Conservation (phyloP, 495 filamentous ascomycete species). For the Trichoderma erinaceum region DNA sequence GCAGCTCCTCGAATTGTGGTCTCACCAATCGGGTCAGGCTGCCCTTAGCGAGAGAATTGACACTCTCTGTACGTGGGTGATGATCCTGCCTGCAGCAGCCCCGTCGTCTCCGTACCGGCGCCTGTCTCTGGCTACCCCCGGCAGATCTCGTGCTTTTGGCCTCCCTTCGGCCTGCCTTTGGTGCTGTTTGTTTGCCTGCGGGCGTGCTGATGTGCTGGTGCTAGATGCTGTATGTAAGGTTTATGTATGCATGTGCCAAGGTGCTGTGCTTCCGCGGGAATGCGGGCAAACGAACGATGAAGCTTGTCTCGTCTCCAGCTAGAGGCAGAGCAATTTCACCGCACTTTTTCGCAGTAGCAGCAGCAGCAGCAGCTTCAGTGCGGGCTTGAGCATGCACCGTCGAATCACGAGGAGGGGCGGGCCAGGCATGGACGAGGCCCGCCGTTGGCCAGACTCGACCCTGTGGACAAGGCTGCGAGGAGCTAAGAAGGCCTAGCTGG, state of each 20-base stretch:
- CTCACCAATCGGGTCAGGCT: conserved; percentile 10
- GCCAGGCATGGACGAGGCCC: conserved; percentile 11
- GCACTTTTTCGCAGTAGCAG: neutral
- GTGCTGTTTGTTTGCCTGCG: neutral
- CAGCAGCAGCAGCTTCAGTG: neutral
- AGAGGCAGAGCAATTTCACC: conserved; percentile 1
- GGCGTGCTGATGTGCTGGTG: neutral
- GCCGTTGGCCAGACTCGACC: conserved; percentile 2
- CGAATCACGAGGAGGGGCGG: conserved; percentile 9
- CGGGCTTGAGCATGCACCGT: conserved; percentile 10
- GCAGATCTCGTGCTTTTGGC: neutral
- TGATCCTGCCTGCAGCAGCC: conserved; percentile 8
- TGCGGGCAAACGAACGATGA: neutral
- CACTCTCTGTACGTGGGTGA: neutral
- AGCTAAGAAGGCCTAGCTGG: neutral
- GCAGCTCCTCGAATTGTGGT: neutral
- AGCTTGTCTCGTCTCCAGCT: neutral
- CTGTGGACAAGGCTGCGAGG: conserved; percentile 9
- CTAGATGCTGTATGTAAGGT: neutral
- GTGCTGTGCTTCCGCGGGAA: conserved; percentile 7
- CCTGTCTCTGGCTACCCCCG: neutral
- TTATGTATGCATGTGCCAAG: neutral
- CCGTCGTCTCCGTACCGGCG: conserved; percentile 5
- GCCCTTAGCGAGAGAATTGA: neutral
- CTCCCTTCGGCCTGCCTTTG: neutral